These are phyloP conservation scores for Balakata baccata DNA, from an alignment of 345 rosid genomes.

Conservation along the genomic window DNA sequence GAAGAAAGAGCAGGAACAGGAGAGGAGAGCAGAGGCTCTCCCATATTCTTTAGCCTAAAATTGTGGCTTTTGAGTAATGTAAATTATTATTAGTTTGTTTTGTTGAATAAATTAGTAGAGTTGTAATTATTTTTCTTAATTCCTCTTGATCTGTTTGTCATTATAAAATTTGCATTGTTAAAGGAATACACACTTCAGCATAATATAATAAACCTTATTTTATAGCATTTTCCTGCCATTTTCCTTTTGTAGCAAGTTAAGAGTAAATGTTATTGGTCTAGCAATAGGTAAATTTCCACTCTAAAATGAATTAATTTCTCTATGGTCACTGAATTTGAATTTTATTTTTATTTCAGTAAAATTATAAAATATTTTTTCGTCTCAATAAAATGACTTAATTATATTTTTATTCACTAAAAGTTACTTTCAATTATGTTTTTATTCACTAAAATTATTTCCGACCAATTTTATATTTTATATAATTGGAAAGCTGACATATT, in stretches of 20 bases:
- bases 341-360: no score
- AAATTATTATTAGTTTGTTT: constrained; percentile 7
- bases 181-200: neutral
- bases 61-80: constrained; percentile 19
- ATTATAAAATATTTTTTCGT: no score
- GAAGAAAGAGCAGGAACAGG: neutral
- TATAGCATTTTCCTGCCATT: neutral
- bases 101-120: neutral
- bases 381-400: no score
- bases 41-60: constrained; percentile 15
- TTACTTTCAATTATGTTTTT: no score
- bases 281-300: neutral
- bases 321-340: no score
- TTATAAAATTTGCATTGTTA: constrained; percentile 2
- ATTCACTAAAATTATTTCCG: no score
- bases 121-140: neutral
- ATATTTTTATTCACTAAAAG: no score
- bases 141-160: neutral
- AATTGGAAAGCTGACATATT: no score
- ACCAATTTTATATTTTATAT: no score
- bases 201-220: neutral
- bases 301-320: no score
- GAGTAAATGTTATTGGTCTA: neutral
- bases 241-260: neutral
- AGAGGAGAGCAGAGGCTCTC: neutral